Evolutionary conservation across 805 yeast genomes (phyloP).

Genomic region (Metschnikowia peoriensis): DNA sequence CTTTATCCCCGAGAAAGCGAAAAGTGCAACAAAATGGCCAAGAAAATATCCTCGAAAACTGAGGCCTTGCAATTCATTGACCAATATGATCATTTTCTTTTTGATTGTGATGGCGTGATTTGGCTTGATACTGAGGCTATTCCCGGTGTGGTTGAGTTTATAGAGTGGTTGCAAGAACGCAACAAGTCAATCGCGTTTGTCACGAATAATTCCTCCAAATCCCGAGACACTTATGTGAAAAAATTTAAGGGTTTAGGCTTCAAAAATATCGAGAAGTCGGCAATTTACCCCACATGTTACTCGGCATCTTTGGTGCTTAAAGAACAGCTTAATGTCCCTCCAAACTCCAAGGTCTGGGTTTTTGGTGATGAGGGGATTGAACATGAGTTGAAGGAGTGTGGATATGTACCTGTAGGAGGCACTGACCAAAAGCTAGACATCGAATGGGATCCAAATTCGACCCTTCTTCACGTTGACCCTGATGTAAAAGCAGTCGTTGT

Average conservation of each 20-base stretch:
- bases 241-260: conserved; percentile 35
- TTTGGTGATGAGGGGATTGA: conserved; percentile 40
- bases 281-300: conserved; percentile 38
- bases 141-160: conserved; percentile 31
- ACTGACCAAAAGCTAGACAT: conserved; percentile 26
- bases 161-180: conserved; percentile 21
- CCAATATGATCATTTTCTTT: conserved; percentile 36
- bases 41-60: conserved; percentile 10
- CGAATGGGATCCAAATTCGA: conserved; percentile 25
- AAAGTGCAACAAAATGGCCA: not conserved
- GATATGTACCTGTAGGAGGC: conserved; percentile 38
- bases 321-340: conserved; percentile 23
- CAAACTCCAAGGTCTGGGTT: conserved; percentile 39
- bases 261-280: conserved; percentile 24
- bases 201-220: conserved; percentile 39
- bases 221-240: conserved; percentile 30
- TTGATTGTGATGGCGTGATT: conserved; percentile 44
- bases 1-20: not conserved
- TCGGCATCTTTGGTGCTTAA: conserved; percentile 31
- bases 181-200: conserved; percentile 34
- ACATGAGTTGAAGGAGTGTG: conserved; percentile 30
- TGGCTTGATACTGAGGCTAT: conserved; percentile 38
- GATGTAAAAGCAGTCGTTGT: conserved; percentile 41
- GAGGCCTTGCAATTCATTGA: conserved; percentile 23
- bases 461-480: conserved; percentile 31